Base-by-base conservation (phyloP, 2,329 filamentous ascomycete genomes). In the Beauveria bassiana region DNA sequence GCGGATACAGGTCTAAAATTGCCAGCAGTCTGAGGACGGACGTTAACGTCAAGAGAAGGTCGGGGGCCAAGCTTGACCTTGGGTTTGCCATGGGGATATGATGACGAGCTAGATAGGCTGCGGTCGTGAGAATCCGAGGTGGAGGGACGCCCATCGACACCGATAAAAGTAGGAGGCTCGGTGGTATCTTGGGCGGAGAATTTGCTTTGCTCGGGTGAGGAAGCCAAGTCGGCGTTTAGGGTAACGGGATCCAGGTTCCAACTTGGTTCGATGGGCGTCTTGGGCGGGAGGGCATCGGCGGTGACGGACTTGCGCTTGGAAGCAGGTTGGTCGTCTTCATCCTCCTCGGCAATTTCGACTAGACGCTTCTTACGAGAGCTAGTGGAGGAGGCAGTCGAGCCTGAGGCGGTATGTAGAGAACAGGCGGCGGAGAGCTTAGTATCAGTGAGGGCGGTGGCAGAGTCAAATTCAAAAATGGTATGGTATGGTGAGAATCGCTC, bases 281-380 rank as follows among this genome's bases (percentile, higher is more conserved):
- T 67, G 28, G 71, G 65, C 5, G 69, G 65, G 42, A 69, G 64
- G 12, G 69, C 73, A 67, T 83, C 75, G 69, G 82, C 78, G 22
- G 80, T 77, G 8, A 81, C 74, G 2, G 82, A 86, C 68, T 86
- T 80, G 60, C 84, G 78, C 68, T 86, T 87, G 47, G 75, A 77
- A 31, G 84, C 78, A n/a, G 72, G 72, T 65, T 81, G 78, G 63
- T 87, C 85, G 69, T 96, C 92, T 70, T 96, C 91, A 59, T 88
- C 90, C 76, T 95, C 90, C 75, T 98, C 95, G n/a, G 89, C 87
- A 71, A 98, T 97, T 76, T 96, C 93, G 77, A 93, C 88, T 68
- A 98, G 78, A 66, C 90, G 87, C 68, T 88, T 85, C 70, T 87
- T 83, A 63, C 89, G 79, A 5, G 91, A 96, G 71, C 89, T 92